Conservation (phyloP, 495 filamentous ascomycete species). For the Neurospora sp. region DNA sequence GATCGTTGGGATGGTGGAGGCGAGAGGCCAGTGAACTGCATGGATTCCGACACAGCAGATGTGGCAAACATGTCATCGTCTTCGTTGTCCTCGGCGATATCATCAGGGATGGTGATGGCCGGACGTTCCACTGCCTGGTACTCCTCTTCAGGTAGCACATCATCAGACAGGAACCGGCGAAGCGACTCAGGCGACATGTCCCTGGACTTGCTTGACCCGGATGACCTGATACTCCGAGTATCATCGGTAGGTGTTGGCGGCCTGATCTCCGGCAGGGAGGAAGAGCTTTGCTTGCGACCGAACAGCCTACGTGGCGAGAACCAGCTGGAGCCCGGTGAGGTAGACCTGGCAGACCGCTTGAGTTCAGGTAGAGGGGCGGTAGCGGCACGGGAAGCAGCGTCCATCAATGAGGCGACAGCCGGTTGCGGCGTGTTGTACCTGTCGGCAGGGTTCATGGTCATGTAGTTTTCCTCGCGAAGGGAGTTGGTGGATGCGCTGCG, state of each 20-base stretch:
- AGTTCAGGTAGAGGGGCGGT: constrained; percentile 44
- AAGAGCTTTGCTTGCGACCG: constrained; percentile 25
- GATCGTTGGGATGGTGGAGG: constrained; percentile 37
- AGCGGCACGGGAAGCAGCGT: constrained; percentile 35
- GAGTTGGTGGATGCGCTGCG: constrained; percentile 44
- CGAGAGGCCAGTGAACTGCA: constrained; percentile 35
- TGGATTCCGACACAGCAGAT: constrained; percentile 32
- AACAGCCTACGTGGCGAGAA: constrained; percentile 34
- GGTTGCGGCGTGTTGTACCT: constrained; percentile 61
- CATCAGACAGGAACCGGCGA: constrained; percentile 32
- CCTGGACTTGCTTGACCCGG: constrained; percentile 29
- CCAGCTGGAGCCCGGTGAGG: constrained; percentile 39
- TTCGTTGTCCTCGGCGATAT: constrained; percentile 43
- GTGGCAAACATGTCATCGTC: constrained; percentile 48
- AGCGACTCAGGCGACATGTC: constrained; percentile 41
- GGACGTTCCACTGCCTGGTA: constrained; percentile 8
- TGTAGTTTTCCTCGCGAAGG: constrained; percentile 40
- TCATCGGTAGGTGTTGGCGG: constrained; percentile 8
- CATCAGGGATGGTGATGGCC: constrained; percentile 35
- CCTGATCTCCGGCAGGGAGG: constrained; percentile 11
- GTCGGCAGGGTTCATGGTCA: constrained; percentile 69
- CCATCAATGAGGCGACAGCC: constrained; percentile 37
- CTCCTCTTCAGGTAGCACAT: constrained; percentile 16
- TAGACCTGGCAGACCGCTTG: constrained; percentile 36
- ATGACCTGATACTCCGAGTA: constrained; percentile 23